Base-by-base conservation (phyloP, 2,329 filamentous ascomycete species). In the Microdochium nivale region DNA sequence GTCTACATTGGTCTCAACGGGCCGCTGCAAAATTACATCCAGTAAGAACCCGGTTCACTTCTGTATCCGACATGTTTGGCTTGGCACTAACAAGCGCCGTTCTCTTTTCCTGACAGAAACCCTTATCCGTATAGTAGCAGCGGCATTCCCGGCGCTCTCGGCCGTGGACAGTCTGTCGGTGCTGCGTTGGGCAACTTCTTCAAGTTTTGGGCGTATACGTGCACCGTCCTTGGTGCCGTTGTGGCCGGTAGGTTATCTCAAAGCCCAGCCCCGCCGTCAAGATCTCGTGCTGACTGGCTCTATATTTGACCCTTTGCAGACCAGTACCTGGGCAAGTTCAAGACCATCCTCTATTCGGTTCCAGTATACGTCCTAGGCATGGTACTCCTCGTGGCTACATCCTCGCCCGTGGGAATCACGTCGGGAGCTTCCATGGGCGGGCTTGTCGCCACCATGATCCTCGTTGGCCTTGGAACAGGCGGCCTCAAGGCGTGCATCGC, bases 401-500 rank as follows among this genome's bases (percentile, higher is more conserved):
- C 79, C 1, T 66, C 73, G 2, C 69, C 71, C 0, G 53, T 56
- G 1, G 59, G 68, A 2, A 60, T 72, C 51, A 64, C 64, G 11
- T 58, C 66, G 21, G 66, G 67, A 5, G 68, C 71, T 19, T 65
- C 76, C 10, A 68, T 80, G 40, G 74, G 71, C 7, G 74, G 76
- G 1, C 76, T 80, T 58, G 73, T 81, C 48, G 65, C 75, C 1
- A 74, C 76, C 53, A 75, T 86, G 52, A 71, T 87, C 58, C 64
- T 86, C 55, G 83, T 86, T 54, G 84, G 83, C 54, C 63, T 86
- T 13, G 84, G 83, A 50, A 86, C 83, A 2, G 84, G 84, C 58
- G 81, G 81, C 54, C 86, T 88, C 71, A 87, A 87, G 70, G 79
- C 80, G 58, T 87, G 86, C 56, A 74, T 78, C 51, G 70, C 73